These are phyloP conservation scores for Lenzites betulinus DNA, from an alignment of 768 basidiomycete genomes.

Conservation along the genomic window DNA sequence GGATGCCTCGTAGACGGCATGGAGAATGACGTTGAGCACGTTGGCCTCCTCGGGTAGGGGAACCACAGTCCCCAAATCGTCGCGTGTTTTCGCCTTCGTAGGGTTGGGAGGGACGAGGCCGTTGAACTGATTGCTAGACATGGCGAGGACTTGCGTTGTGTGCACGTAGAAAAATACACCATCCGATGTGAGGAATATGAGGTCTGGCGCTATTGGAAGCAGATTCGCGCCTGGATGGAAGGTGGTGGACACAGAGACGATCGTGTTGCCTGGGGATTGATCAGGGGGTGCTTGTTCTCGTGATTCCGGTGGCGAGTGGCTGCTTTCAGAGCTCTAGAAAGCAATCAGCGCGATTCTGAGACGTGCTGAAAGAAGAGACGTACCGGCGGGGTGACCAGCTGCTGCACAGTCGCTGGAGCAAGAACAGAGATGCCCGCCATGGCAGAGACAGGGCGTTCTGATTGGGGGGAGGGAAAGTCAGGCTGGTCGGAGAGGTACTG, in stretches of 20 bases:
- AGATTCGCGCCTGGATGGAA: slow-evolving; percentile 72
- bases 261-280: slow-evolving; percentile 31
- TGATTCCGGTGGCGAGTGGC: slow-evolving; percentile 11
- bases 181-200: slow-evolving; percentile 70
- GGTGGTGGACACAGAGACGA: slow-evolving; percentile 79
- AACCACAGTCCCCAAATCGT: slow-evolving; percentile 55
- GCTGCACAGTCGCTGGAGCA: neutral
- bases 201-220: slow-evolving; percentile 56
- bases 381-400: slow-evolving; percentile 30
- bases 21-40: slow-evolving; percentile 72
- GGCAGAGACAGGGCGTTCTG: slow-evolving; percentile 22
- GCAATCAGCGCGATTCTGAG: neutral
- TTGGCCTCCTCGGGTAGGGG: slow-evolving; percentile 59
- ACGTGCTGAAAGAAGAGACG: neutral
- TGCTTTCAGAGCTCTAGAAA: slow-evolving; percentile 18
- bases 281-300: slow-evolving; percentile 9
- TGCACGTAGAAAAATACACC: slow-evolving; percentile 87
- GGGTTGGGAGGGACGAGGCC: slow-evolving; percentile 50
- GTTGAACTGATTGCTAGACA: slow-evolving; percentile 67
- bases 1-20: slow-evolving; percentile 70
- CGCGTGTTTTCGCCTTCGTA: slow-evolving; percentile 32
- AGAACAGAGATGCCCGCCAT: slow-evolving; percentile 14
- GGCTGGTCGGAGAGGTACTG: slow-evolving; percentile 29
- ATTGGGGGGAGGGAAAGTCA: slow-evolving; percentile 16
- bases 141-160: slow-evolving; percentile 52